A percentile compares a stretch with the other conserved stretches of the same genome.
Conservation (phyloP, 345 rosid genomes). For the Euclidium syriacum region DNA sequence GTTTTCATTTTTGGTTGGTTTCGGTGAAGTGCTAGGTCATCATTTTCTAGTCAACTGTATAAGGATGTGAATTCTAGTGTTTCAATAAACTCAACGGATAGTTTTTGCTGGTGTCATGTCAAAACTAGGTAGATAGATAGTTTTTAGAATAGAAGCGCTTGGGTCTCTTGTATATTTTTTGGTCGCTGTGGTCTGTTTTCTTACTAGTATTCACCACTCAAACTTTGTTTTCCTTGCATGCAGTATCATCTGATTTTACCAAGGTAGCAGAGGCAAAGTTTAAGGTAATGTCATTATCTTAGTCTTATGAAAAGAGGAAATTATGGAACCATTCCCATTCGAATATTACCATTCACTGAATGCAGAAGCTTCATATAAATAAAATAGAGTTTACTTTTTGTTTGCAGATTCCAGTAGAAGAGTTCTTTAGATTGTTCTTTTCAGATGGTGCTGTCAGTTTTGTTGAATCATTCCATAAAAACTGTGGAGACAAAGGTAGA, state of each 20-base stretch:
- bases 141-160: slow-evolving; percentile 2
- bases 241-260: slow-evolving; percentile 66
- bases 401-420: slow-evolving; percentile 80
- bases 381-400: slow-evolving; percentile 7
- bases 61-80: slow-evolving; percentile 7
- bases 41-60: not conserved
- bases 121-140: not conserved
- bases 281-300: slow-evolving; percentile 51
- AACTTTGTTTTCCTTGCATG: slow-evolving; percentile 37
- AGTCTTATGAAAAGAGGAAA: slow-evolving; percentile 1
- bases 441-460: slow-evolving; percentile 64
- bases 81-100: not conserved
- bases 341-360: not conserved
- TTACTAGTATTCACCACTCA: slow-evolving; percentile 7
- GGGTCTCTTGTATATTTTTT: slow-evolving; percentile 2
- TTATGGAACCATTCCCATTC: not conserved
- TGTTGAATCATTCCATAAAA: slow-evolving; percentile 70
- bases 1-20: slow-evolving; percentile 2
- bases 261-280: slow-evolving; percentile 77
- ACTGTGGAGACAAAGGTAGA: slow-evolving; percentile 92
- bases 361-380: not conserved
- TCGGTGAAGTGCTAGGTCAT: not conserved
- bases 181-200: not conserved
- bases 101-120: not conserved
- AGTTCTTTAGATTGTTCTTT: slow-evolving; percentile 65